A percentile compares a stretch with the other conserved stretches of the same genome.
phyloP scores from a whole-genome alignment of 2,329 filamentous ascomycete species.

The Teratosphaeria destructans region DNA sequence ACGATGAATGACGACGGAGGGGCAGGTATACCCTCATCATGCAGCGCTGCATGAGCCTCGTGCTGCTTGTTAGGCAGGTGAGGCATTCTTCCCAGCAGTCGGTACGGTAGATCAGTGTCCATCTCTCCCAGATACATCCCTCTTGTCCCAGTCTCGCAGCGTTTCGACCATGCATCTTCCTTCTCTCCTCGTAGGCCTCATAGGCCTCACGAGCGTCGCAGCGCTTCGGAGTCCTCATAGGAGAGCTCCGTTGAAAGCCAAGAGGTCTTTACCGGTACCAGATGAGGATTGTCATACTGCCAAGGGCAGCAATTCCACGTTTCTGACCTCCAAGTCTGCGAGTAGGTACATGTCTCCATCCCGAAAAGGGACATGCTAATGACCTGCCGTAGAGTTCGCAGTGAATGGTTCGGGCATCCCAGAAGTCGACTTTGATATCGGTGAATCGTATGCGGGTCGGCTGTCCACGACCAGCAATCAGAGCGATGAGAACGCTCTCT shows the following conservation, averaged over 20 bases:
- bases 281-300: not conserved
- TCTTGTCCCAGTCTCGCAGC: not conserved
- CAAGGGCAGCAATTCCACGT: constrained; percentile 2
- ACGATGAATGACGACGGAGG: not conserved
- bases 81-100: not conserved
- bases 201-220: constrained; percentile 3
- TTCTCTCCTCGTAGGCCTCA: not conserved
- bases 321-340: constrained; percentile 3
- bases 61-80: not conserved
- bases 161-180: not conserved
- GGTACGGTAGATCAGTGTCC: not conserved
- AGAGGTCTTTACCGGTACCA: not conserved
- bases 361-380: not conserved
- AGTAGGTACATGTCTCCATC: not conserved
- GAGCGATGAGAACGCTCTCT: constrained; percentile 24
- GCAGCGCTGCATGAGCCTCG: not conserved
- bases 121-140: not conserved
- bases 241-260: not conserved
- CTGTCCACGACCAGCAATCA: constrained; percentile 16
- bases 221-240: constrained; percentile 4
- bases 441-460: constrained; percentile 23
- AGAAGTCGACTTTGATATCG: constrained; percentile 24
- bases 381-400: constrained; percentile 5
- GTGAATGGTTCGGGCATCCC: constrained; percentile 20
- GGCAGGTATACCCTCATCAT: not conserved